Evolutionary conservation across 1,284 basidiomycete genomes (phyloP), one percentile per base, ranked within the genome.

Genomic region (Sanghuangporus sanghuang): DNA sequence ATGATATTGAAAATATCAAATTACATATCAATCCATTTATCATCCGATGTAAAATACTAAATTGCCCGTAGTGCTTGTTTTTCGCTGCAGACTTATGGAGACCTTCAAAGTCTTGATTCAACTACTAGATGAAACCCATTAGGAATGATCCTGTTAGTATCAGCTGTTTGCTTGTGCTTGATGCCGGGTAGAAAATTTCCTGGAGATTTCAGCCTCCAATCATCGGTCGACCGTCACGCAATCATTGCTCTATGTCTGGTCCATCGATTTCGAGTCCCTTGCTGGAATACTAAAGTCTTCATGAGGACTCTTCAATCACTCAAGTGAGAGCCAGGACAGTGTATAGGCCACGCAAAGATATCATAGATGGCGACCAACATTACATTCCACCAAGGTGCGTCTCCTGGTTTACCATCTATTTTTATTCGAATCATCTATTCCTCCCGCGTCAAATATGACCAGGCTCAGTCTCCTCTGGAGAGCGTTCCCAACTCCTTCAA

Each of bases 321-420:
- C 23, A 23, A 23, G 23, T 23, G 23, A 1, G 16, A 7, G 44
- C 1, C 4, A 6, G 16, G 44, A n/a, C 16, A n/a, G 7, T 46
- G 21, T 16, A 18, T 7, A n/a, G 44, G 21, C 12, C 7, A 5
- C 21, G 7, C 7, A 1, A 9, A 4, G 2, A 9, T 14, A 38
- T 14, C 16, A 8, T 14, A 38, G 48, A 93, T 93, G 91, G 85
- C 92, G 38, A 90, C 90, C 62, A 93, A 95, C 77, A 93, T 96
- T 72, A 92, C 89, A 63, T 94, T 94, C 75, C 92, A 95, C 81
- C 79, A 59, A 61, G 66, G 64, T 67, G n/a, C n/a, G 55, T 55
- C 57, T 12, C 27, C 5, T 63, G 4, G 2, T n/a, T n/a, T 12
- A 2, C 36, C 8, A 16, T 23, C 12, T 21, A 35, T 16, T 35